Percentiles rank a stretch among this genome's conserved stretches.
phyloP scores from a whole-genome alignment of 441 rosid species.

The Gossypium lobatum region DNA sequence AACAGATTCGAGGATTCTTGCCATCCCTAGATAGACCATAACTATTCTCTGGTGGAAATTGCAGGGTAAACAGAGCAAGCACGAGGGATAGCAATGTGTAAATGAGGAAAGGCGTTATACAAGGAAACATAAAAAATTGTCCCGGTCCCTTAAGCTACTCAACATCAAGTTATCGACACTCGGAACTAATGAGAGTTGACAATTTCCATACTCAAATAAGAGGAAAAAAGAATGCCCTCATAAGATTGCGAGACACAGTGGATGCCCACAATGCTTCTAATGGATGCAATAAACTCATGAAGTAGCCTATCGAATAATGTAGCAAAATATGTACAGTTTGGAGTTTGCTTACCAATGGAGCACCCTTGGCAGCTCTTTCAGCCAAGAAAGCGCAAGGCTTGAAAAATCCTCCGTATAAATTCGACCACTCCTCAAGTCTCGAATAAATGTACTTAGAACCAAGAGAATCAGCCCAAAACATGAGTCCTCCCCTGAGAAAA shows the following conservation, averaged over 20 bases:
- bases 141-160: not conserved
- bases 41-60: not conserved
- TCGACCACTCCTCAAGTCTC: slow-evolving; percentile 83
- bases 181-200: not conserved
- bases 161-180: not conserved
- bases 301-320: not conserved
- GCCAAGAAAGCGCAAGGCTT: slow-evolving; percentile 87
- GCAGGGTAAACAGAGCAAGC: not conserved
- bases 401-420: slow-evolving; percentile 71
- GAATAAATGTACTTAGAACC: slow-evolving; percentile 82
- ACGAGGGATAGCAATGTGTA: not conserved
- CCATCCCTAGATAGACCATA: not conserved
- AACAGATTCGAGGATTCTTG: too few relatives aligned
- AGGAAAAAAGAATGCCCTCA: not conserved
- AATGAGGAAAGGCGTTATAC: not conserved
- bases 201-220: not conserved
- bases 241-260: not conserved
- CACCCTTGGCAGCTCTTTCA: slow-evolving; percentile 77
- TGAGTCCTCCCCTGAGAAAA: slow-evolving; percentile 76
- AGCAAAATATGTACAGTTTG: not conserved
- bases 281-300: not conserved
- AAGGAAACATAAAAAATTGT: not conserved
- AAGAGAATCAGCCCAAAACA: slow-evolving; percentile 92
- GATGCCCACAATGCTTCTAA: not conserved
- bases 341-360: slow-evolving; percentile 60